phyloP scores from a whole-genome alignment of 108 stramenopile genomes.

The Nitzschia sp. region DNA sequence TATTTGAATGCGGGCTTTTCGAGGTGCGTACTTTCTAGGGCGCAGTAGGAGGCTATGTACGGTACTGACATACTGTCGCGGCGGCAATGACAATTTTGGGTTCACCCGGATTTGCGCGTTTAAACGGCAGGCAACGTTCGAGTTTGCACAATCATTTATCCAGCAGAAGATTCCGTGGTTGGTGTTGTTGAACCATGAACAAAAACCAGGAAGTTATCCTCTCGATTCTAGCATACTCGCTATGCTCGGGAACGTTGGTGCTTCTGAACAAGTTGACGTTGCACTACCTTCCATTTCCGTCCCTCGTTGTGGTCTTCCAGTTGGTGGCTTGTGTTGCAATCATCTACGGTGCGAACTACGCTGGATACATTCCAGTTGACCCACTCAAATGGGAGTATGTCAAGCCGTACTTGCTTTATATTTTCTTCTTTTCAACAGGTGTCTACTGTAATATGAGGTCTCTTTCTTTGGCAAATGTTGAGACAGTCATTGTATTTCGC shows the following conservation, averaged over 20 bases:
- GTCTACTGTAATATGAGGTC: conserved; percentile 86
- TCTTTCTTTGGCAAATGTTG: conserved; percentile 79
- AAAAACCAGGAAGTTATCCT: conserved; percentile 34
- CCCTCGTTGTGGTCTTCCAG: conserved; percentile 72
- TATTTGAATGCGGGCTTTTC: too few species aligned
- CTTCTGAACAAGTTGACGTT: conserved; percentile 82
- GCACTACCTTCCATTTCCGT: conserved; percentile 72
- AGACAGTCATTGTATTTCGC: conserved; percentile 92
- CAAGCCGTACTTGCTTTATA: conserved; percentile 75
- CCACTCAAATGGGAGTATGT: conserved; percentile 66
- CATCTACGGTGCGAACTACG: conserved; percentile 53
- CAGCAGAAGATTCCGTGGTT: too few species aligned
- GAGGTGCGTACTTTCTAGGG: too few species aligned
- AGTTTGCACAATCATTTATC: too few species aligned
- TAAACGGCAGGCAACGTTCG: too few species aligned
- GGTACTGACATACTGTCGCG: too few species aligned
- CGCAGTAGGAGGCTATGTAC: too few species aligned
- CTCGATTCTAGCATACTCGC: conserved; percentile 68
- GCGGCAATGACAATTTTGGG: too few species aligned
- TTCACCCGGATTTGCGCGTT: too few species aligned
- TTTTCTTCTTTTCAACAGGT: conserved; percentile 75
- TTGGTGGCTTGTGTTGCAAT: conserved; percentile 61
- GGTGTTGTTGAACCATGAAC: too few species aligned
- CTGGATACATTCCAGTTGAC: conserved; percentile 58
- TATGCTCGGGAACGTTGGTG: conserved; percentile 76